phyloP scores from a whole-genome alignment of 345 rosid genomes.

The Sonneratia caseolaris region DNA sequence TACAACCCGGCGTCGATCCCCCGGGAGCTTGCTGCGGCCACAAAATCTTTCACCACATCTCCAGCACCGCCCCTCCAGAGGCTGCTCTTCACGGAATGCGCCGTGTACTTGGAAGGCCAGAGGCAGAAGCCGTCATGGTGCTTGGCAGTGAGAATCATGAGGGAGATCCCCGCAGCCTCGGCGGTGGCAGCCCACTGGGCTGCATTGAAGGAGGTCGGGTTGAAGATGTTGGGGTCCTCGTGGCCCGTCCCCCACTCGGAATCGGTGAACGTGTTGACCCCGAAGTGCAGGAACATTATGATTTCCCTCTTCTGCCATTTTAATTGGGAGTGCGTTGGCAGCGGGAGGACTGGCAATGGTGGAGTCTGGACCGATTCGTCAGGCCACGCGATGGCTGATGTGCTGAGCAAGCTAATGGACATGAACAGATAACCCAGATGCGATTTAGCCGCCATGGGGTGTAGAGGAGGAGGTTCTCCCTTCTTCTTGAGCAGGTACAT shows the following conservation, averaged over 20 bases:
- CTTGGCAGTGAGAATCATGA: slow-evolving; percentile 60
- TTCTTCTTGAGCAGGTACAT: too few relatives aligned
- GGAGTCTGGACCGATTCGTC: slow-evolving; percentile 22
- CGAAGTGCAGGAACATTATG: slow-evolving; percentile 74
- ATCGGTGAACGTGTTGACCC: slow-evolving; percentile 70
- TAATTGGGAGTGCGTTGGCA: slow-evolving; percentile 52
- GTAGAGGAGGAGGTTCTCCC: too few relatives aligned
- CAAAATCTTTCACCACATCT: slow-evolving; percentile 53
- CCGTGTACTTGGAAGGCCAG: slow-evolving; percentile 64
- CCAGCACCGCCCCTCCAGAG: slow-evolving; percentile 53
- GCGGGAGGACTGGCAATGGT: slow-evolving; percentile 53
- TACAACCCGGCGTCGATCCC: slow-evolving; percentile 55
- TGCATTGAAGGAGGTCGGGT: slow-evolving; percentile 37
- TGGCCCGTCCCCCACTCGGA: slow-evolving; percentile 71
- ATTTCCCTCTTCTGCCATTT: slow-evolving; percentile 71
- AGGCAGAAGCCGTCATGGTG: slow-evolving; percentile 80
- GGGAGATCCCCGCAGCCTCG: slow-evolving; percentile 40
- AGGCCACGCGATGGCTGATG: too few relatives aligned
- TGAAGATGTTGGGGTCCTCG: slow-evolving; percentile 44
- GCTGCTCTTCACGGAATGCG: slow-evolving; percentile 48
- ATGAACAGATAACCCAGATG: too few relatives aligned
- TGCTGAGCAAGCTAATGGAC: too few relatives aligned
- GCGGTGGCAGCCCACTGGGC: slow-evolving; percentile 50
- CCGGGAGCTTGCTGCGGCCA: slow-evolving; percentile 26
- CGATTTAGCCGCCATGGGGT: too few relatives aligned